These are phyloP conservation scores for Xylariales sp. DNA, from an alignment of 2,329 filamentous ascomycete species.

Conservation along the genomic window DNA sequence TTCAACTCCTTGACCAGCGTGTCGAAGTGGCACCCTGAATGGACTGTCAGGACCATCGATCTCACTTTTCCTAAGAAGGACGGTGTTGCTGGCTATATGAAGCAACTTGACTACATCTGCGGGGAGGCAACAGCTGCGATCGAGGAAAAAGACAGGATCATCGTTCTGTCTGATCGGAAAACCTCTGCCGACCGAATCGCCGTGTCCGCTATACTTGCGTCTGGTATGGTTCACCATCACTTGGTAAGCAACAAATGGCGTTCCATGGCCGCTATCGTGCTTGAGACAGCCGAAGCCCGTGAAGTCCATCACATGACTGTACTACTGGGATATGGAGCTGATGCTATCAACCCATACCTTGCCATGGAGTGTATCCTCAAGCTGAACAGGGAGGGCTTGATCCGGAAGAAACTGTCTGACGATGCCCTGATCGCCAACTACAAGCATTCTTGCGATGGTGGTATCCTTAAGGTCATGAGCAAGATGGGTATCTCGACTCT, in stretches of 20 bases:
- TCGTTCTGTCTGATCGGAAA: slow-evolving; percentile 85
- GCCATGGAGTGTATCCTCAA: slow-evolving; percentile 96
- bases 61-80: slow-evolving; percentile 87
- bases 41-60: slow-evolving; percentile 87
- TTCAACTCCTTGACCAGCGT: slow-evolving; percentile 86
- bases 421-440: slow-evolving; percentile 89
- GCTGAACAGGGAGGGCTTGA: slow-evolving; percentile 88
- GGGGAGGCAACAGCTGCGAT: slow-evolving; percentile 79
- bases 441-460: slow-evolving; percentile 92
- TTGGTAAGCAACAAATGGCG: slow-evolving; percentile 94
- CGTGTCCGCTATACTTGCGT: slow-evolving; percentile 81
- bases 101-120: slow-evolving; percentile 84
- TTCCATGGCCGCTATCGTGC: slow-evolving; percentile 77
- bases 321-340: slow-evolving; percentile 90
- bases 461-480: slow-evolving; percentile 97
- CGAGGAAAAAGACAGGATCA: slow-evolving; percentile 75
- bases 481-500: slow-evolving; percentile 99
- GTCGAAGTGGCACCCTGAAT: slow-evolving; percentile 64
- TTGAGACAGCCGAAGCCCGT: slow-evolving; percentile 92
- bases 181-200: slow-evolving; percentile 77
- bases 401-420: slow-evolving; percentile 81
- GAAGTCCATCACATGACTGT: slow-evolving; percentile 99
- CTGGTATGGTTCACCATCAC: slow-evolving; percentile 92
- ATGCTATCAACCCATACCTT: slow-evolving; percentile 91
- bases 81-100: slow-evolving; percentile 78